These are phyloP conservation scores for Mediolabrus comicus DNA, from an alignment of 108 stramenopile genomes.

Conservation along the genomic window DNA sequence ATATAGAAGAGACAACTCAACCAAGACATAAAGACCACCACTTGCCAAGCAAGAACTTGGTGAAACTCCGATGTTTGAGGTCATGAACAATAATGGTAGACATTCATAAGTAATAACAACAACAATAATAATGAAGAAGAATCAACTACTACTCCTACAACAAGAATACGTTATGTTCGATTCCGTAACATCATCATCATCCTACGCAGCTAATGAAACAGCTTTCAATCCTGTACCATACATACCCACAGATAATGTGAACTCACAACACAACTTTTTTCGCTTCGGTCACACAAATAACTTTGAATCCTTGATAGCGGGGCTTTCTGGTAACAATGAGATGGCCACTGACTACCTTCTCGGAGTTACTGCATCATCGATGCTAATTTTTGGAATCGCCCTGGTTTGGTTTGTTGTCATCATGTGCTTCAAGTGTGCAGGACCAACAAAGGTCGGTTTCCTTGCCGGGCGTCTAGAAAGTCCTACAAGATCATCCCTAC, in stretches of 20 bases:
- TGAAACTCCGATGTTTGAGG: too few relatives aligned
- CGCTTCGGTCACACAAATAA: not conserved
- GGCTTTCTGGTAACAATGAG: not conserved
- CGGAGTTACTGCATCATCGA: constrained; percentile 11
- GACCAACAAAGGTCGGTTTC: constrained; percentile 34
- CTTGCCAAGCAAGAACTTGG: too few relatives aligned
- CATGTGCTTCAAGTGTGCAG: constrained; percentile 24
- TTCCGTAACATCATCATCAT: not conserved
- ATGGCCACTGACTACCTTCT: not conserved
- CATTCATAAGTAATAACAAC: too few relatives aligned
- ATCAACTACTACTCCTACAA: too few relatives aligned
- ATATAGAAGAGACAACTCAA: too few relatives aligned
- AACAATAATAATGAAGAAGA: not conserved
- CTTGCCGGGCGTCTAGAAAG: constrained; percentile 28
- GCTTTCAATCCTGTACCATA: not conserved
- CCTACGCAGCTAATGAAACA: not conserved
- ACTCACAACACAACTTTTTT: not conserved
- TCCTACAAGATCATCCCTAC: not conserved
- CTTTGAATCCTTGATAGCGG: not conserved
- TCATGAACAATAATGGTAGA: too few relatives aligned
- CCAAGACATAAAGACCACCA: too few relatives aligned
- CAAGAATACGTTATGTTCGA: not conserved
- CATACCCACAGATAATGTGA: not conserved
- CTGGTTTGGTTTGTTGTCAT: constrained; percentile 37
- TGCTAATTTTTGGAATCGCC: constrained; percentile 29